Evolutionary conservation across 2,329 filamentous ascomycete species (phyloP).

Genomic region (Penicillium sp.): DNA sequence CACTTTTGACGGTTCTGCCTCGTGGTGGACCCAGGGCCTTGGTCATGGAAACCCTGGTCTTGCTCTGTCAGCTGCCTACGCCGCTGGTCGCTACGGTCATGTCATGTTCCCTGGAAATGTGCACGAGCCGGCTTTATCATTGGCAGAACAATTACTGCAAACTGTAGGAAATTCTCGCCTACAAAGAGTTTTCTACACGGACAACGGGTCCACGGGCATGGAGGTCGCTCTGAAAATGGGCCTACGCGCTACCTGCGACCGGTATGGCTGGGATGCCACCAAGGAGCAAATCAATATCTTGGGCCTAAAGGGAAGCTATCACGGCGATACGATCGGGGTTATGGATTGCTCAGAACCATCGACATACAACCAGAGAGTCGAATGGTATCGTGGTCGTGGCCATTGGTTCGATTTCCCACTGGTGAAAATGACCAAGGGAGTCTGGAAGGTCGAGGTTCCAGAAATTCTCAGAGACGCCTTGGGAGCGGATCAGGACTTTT

Average conservation of each 20-base stretch:
- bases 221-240: conserved; percentile 89
- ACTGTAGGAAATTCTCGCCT: conserved; percentile 68
- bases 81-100: conserved; percentile 82
- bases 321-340: conserved; percentile 85
- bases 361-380: conserved; percentile 78
- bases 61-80: conserved; percentile 76
- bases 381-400: conserved; percentile 82
- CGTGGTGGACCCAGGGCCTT: conserved; percentile 90
- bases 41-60: conserved; percentile 77
- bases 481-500: conserved; percentile 52
- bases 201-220: conserved; percentile 82
- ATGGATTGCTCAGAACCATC: conserved; percentile 85
- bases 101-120: conserved; percentile 84
- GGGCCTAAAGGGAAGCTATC: conserved; percentile 79
- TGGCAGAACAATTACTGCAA: conserved; percentile 69
- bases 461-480: conserved; percentile 53
- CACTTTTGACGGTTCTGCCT: conserved; percentile 82
- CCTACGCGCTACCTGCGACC: conserved; percentile 67
- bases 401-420: conserved; percentile 82
- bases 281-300: conserved; percentile 68
- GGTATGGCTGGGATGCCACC: conserved; percentile 68
- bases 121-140: conserved; percentile 74
- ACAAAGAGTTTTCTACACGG: conserved; percentile 76
- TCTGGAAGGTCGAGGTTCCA: conserved; percentile 68
- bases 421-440: conserved; percentile 68